phyloP scores from a whole-genome alignment of 345 rosid genomes.

The Ricinus communis region DNA sequence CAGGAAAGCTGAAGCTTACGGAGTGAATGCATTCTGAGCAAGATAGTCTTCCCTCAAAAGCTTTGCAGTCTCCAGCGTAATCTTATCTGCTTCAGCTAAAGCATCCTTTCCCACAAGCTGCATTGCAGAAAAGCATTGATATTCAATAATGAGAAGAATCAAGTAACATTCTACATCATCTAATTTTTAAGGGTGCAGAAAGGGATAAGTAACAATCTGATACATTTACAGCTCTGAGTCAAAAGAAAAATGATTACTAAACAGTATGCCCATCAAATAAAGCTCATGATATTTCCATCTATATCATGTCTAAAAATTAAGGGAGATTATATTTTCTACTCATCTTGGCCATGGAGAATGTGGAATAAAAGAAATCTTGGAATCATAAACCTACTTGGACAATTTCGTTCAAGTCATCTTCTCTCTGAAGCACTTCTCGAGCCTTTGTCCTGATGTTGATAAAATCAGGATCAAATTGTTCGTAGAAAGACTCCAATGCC shows the following conservation, averaged over 20 bases:
- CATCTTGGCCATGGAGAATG: background rate
- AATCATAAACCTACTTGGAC: constrained; percentile 65
- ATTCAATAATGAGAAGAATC: constrained; percentile 12
- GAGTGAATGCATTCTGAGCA: constrained; percentile 98
- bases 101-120: constrained; percentile 99
- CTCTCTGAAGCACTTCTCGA: constrained; percentile 98
- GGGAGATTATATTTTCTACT: background rate
- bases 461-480: constrained; percentile 94
- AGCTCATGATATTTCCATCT: constrained; percentile 7
- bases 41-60: constrained; percentile 98
- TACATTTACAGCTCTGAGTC: background rate
- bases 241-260: background rate
- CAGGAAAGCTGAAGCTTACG: constrained; percentile 50
- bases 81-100: constrained; percentile 92
- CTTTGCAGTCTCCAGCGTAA: constrained; percentile 95
- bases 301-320: background rate
- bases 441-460: constrained; percentile 99
- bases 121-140: constrained; percentile 21
- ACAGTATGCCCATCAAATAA: background rate
- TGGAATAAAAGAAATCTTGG: background rate
- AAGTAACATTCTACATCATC: background rate
- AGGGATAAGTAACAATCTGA: no score
- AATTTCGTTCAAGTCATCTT: constrained; percentile 98
- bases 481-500: constrained; percentile 98
- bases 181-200: no score